Conservation (phyloP, 257 asterid genomes). For the Rubia yunnanensis region DNA sequence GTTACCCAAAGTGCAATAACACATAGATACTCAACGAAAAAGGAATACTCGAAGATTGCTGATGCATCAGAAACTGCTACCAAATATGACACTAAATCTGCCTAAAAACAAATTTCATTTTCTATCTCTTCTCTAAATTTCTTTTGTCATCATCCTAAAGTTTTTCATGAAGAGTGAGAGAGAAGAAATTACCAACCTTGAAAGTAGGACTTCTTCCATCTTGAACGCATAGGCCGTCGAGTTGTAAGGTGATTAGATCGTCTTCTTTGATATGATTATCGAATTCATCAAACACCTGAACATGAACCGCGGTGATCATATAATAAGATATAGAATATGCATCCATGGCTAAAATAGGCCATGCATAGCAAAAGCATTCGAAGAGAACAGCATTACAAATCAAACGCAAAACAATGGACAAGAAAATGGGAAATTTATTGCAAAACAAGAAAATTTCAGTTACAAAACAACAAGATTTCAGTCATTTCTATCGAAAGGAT, state of each 20-base stretch:
- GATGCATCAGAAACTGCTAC: background rate
- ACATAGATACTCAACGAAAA: background rate
- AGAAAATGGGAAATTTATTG: no score
- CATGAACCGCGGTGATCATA: background rate
- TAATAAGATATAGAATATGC: background rate
- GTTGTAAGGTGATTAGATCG: slow-evolving; percentile 25
- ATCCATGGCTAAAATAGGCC: background rate
- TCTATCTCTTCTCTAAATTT: background rate
- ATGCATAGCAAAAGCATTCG: background rate
- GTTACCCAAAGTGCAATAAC: background rate
- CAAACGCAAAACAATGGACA: no score
- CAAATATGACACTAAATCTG: background rate
- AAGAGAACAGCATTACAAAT: background rate
- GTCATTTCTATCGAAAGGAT: no score
- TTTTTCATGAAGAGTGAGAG: background rate
- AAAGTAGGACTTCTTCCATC: slow-evolving; percentile 21
- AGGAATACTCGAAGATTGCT: no score
- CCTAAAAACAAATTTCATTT: background rate
- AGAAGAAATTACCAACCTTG: slow-evolving; percentile 7
- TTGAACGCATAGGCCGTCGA: slow-evolving; percentile 45
- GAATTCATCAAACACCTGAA: slow-evolving; percentile 49
- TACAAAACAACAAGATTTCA: no score
- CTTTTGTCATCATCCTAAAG: background rate
- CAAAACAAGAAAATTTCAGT: no score
- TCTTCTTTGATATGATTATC: slow-evolving; percentile 46